A percentile compares a stretch with the other conserved stretches of the same genome.
These are phyloP conservation scores for Calonectria pteridis DNA, from an alignment of 2,329 filamentous ascomycete species.

Conservation along the genomic window DNA sequence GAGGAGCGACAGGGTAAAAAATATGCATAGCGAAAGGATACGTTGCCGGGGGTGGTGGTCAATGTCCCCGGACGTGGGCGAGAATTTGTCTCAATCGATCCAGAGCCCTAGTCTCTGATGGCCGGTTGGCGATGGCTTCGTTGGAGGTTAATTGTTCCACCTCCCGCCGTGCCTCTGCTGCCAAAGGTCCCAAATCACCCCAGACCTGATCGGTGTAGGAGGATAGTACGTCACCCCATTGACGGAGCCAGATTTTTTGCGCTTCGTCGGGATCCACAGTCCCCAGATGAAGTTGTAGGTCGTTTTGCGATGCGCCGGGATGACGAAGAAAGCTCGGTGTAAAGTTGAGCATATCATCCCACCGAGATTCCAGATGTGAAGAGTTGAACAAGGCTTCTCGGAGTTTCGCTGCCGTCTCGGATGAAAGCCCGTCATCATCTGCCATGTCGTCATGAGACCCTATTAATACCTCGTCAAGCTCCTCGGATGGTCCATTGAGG, in stretches of 20 bases:
- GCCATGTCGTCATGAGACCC: constrained; percentile 37
- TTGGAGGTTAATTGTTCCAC: constrained; percentile 55
- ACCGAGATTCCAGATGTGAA: constrained; percentile 39
- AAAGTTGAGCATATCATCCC: constrained; percentile 65
- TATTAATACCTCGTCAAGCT: constrained; percentile 34
- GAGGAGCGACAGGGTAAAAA: constrained; percentile 3
- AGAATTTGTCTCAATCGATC: constrained; percentile 53
- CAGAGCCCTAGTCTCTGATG: constrained; percentile 47
- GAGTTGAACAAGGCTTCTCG: constrained; percentile 54
- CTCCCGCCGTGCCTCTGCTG: constrained; percentile 68
- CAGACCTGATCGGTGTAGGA: constrained; percentile 76
- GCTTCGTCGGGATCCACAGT: constrained; percentile 53
- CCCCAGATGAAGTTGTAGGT: constrained; percentile 52
- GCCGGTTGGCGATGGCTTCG: constrained; percentile 35
- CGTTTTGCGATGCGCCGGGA: constrained; percentile 34
- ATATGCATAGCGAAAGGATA: constrained; percentile 5
- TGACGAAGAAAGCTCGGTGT: constrained; percentile 57
- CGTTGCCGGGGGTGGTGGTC: constrained; percentile 1
- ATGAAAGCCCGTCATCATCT: constrained; percentile 42
- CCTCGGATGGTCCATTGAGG: constrained; percentile 46
- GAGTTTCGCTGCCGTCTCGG: constrained; percentile 49
- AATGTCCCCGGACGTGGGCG: constrained; percentile 51
- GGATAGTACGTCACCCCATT: constrained; percentile 69
- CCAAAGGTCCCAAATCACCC: constrained; percentile 71
- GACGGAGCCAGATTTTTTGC: constrained; percentile 61